Evolutionary conservation across 1,284 basidiomycete genomes (phyloP).

Genomic region (Chondrostereum purpureum): DNA sequence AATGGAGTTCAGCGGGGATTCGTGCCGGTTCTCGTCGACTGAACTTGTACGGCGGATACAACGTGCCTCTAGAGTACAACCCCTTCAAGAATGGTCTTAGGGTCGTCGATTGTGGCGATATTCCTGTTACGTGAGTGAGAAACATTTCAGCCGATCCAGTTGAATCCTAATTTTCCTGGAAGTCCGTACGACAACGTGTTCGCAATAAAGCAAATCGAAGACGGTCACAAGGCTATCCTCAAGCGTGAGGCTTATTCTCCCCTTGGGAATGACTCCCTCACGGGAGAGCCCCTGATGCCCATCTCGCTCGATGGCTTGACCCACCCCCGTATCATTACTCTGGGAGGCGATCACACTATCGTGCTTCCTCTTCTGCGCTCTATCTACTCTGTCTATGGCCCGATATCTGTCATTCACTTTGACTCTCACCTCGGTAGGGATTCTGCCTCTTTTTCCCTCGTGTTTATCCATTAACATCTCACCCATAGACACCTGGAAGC

Average conservation of each 20-base stretch:
- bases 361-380: slow-evolving; percentile 47
- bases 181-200: slow-evolving; percentile 64
- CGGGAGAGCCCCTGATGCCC: slow-evolving; percentile 47
- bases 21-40: slow-evolving; percentile 68
- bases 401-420: slow-evolving; percentile 75
- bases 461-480: background rate
- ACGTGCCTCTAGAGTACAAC: slow-evolving; percentile 64
- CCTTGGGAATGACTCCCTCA: slow-evolving; percentile 52
- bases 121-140: slow-evolving; percentile 44
- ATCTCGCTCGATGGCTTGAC: slow-evolving; percentile 55
- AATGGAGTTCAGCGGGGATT: slow-evolving; percentile 43
- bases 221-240: slow-evolving; percentile 57
- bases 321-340: slow-evolving; percentile 64
- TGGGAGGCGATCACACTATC: slow-evolving; percentile 77
- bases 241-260: slow-evolving; percentile 53
- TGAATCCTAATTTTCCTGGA: slow-evolving; percentile 23
- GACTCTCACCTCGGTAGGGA: slow-evolving; percentile 57
- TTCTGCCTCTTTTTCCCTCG: slow-evolving; percentile 11
- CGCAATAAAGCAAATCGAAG: slow-evolving; percentile 70
- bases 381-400: slow-evolving; percentile 61
- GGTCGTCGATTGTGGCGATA: slow-evolving; percentile 69
- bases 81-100: slow-evolving; percentile 57
- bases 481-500: slow-evolving; percentile 63
- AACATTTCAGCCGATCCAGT: background rate
- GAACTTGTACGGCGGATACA: slow-evolving; percentile 69